A percentile compares a stretch with the other conserved stretches of the same genome.
phyloP scores from a whole-genome alignment of 192 early-diverging fungal species.

The Coemansia sp. region DNA sequence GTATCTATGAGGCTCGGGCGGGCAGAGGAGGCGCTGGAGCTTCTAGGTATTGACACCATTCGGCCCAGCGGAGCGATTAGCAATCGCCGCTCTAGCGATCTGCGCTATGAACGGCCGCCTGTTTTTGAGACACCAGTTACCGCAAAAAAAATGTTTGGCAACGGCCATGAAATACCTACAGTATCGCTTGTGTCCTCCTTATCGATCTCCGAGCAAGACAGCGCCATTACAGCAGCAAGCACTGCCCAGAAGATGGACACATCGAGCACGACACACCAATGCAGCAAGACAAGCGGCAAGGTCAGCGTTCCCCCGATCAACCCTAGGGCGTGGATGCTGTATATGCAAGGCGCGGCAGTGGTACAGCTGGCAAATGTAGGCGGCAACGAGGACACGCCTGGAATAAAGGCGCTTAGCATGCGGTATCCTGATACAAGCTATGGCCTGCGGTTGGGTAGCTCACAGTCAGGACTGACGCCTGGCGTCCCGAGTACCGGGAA shows the following conservation, averaged over 20 bases:
- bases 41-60: constrained; percentile 20
- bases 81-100: not conserved
- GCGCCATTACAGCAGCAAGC: not conserved
- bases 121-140: constrained; percentile 1
- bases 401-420: constrained; percentile 32
- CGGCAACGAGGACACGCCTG: constrained; percentile 37
- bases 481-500: not conserved
- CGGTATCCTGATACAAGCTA: constrained; percentile 11
- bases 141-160: not conserved
- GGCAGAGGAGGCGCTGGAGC: constrained; percentile 49
- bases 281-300: not conserved
- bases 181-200: not conserved
- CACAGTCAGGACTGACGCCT: not conserved
- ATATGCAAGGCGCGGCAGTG: constrained; percentile 56
- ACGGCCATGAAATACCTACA: not conserved
- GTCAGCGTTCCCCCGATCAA: constrained; percentile 23
- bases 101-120: not conserved
- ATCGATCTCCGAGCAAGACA: not conserved
- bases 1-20: constrained; percentile 52
- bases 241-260: not conserved
- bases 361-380: constrained; percentile 50
- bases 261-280: not conserved
- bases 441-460: not conserved
- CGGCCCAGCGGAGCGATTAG: not conserved
- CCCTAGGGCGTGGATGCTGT: constrained; percentile 40